phyloP scores from a whole-genome alignment of 2,329 filamentous ascomycete genomes.

The Grosmannia penicillata region DNA sequence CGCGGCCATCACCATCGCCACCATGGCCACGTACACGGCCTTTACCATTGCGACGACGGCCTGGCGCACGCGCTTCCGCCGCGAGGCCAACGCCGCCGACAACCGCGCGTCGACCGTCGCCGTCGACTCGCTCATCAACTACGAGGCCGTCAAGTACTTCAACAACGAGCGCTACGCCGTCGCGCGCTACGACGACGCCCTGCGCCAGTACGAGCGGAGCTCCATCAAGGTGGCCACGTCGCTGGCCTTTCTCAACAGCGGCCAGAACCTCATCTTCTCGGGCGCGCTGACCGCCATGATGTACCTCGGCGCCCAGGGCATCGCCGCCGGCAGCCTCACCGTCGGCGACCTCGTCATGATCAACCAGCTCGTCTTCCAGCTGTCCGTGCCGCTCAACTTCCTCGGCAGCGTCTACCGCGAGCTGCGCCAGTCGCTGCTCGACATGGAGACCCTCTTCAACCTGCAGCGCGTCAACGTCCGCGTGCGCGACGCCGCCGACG shows the following conservation, averaged over 20 bases:
- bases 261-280: conserved; percentile 96
- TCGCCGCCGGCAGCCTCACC: conserved; percentile 65
- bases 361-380: conserved; percentile 95
- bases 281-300: conserved; percentile 92
- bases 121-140: conserved; percentile 95
- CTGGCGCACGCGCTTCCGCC: conserved; percentile 92
- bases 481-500: conserved; percentile 63
- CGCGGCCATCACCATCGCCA: conserved; percentile 74
- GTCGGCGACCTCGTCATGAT: conserved; percentile 97
- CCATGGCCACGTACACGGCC: conserved; percentile 89
- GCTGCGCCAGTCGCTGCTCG: conserved; percentile 80
- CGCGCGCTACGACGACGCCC: conserved; percentile 71
- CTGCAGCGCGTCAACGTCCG: conserved; percentile 90
- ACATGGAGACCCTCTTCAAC: conserved; percentile 98
- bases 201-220: conserved; percentile 77
- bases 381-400: conserved; percentile 94
- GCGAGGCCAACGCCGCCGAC: conserved; percentile 89
- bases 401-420: conserved; percentile 96
- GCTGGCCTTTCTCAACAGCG: conserved; percentile 79
- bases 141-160: conserved; percentile 98
- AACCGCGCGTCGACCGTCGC: conserved; percentile 91
- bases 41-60: conserved; percentile 95
- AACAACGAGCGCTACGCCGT: conserved; percentile 98
- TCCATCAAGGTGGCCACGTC: conserved; percentile 97
- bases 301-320: conserved; percentile 86